Evolutionary conservation across 257 asterid genomes (phyloP), one percentile per base, ranked within the genome.

Genomic region (Solanum etuberosum): DNA sequence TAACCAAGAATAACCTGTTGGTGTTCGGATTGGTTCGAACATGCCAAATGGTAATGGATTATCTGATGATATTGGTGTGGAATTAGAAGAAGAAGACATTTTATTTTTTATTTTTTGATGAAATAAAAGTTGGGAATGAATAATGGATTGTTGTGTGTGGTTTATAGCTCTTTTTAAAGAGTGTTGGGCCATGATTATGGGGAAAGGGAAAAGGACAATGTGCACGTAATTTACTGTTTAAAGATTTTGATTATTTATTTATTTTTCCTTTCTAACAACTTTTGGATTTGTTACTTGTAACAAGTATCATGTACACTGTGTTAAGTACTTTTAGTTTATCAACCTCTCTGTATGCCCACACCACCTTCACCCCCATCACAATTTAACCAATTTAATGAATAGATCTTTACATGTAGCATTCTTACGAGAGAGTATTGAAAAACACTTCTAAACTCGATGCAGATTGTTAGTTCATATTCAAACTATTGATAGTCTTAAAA

Each of bases 21-120:
- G 92, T 20, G 98, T 94, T 23, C 92, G 95, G 86, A 94, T 95
- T 5, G 98, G 98, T 89, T 94, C 98, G 29, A 93, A 94, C 92
- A 94, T 93, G 3, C 93, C 46, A 89, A 90, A 93, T 90, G 96
- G 93, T 67, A 81, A 81, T 81, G 48, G 85, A 23, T 85, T 86
- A 87, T 91, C 83, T 88, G 89, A 18, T 89, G 88, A 83, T 34
- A 83, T 51, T 29, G 87, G 57, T 59, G 86, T 61, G 23, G 71
- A 34, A 16, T 29, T 76, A 21, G 38, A 84, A 35, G 86, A 86
- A 61, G 81, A 84, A 6, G 63, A 14, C 43, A 27, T 23, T 38
- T 27, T 12, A 10, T 35, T 51, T 13, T 57, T 37, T 20, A 13
- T n/a, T 12, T 27, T 25, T 7, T 74, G 7, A 13, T 85, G 65